phyloP scores from a whole-genome alignment of 1,284 basidiomycete genomes.

The Agaricales sp. region DNA sequence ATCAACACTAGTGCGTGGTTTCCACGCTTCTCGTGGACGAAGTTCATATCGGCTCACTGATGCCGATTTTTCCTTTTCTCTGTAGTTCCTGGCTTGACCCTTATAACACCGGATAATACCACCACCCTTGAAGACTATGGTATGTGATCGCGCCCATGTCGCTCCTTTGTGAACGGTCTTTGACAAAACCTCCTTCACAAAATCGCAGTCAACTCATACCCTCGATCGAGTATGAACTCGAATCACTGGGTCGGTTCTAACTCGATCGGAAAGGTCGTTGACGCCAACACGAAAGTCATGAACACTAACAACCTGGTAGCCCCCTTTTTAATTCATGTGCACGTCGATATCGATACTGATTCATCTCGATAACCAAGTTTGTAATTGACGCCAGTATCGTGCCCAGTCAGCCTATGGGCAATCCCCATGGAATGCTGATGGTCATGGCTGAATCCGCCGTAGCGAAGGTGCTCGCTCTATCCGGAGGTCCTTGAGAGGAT shows the following conservation, averaged over 20 bases:
- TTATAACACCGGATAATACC: constrained; percentile 50
- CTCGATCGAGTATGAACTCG: constrained; percentile 32
- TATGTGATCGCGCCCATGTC: constrained; percentile 14
- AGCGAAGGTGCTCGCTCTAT: constrained; percentile 17
- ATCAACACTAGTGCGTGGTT: constrained; percentile 26
- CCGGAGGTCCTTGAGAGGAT: constrained; percentile 15
- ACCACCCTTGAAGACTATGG: constrained; percentile 42
- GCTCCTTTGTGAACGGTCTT: not conserved
- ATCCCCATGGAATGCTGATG: constrained; percentile 19
- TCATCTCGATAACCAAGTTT: too few species aligned
- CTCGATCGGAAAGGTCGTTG: constrained; percentile 45
- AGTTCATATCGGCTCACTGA: not conserved
- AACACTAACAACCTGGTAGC: constrained; percentile 40
- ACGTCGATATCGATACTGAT: too few species aligned
- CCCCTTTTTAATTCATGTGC: not conserved
- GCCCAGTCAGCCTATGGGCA: constrained; percentile 12
- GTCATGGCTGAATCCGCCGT: constrained; percentile 17
- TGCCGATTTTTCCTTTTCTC: constrained; percentile 3
- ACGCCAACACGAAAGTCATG: constrained; percentile 46
- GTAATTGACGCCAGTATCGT: constrained; percentile 3
- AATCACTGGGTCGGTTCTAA: constrained; percentile 53
- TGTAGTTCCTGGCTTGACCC: constrained; percentile 34
- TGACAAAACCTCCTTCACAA: constrained; percentile 2
- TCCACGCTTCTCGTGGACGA: not conserved
- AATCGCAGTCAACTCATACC: constrained; percentile 36